These are phyloP conservation scores for Boletellus ananas DNA, from an alignment of 768 basidiomycete genomes.

Conservation along the genomic window DNA sequence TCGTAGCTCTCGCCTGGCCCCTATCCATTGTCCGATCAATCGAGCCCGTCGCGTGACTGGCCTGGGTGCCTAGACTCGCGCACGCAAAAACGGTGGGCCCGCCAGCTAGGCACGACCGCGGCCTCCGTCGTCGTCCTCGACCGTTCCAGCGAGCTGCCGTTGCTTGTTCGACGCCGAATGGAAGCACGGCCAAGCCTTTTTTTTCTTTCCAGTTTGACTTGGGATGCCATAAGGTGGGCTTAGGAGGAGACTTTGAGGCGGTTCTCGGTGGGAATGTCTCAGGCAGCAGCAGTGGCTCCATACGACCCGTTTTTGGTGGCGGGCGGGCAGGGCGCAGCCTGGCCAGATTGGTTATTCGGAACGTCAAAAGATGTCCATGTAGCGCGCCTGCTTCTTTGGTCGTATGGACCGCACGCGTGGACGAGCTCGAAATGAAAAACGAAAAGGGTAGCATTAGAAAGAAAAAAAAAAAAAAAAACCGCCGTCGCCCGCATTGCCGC, in stretches of 20 bases:
- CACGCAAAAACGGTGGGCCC: not conserved
- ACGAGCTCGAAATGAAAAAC: too few relatives aligned
- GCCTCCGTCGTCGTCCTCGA: slow-evolving; percentile 2
- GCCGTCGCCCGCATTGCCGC: slow-evolving; percentile 7
- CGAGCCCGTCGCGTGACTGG: slow-evolving; percentile 2
- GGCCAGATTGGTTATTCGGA: slow-evolving; percentile 14
- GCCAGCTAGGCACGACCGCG: slow-evolving; percentile 8
- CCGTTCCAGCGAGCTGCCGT: not conserved
- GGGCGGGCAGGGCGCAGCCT: not conserved
- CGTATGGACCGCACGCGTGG: too few relatives aligned
- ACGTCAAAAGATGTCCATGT: not conserved
- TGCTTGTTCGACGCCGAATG: slow-evolving; percentile 12
- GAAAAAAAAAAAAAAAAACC: not conserved
- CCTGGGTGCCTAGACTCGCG: not conserved
- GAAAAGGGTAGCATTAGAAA: not conserved
- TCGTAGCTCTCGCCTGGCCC: slow-evolving; percentile 2
- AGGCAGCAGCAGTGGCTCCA: too few relatives aligned
- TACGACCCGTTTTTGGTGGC: too few relatives aligned
- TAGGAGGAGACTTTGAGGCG: slow-evolving; percentile 3
- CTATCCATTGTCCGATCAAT: slow-evolving; percentile 7
- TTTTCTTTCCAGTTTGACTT: too few relatives aligned
- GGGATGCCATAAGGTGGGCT: slow-evolving; percentile 1
- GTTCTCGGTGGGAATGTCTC: too few relatives aligned
- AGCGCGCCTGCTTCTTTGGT: too few relatives aligned
- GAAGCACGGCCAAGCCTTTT: slow-evolving; percentile 4